Evolutionary conservation across 2,329 filamentous ascomycete genomes (phyloP).

Genomic region (Chaetomiaceae sp.): DNA sequence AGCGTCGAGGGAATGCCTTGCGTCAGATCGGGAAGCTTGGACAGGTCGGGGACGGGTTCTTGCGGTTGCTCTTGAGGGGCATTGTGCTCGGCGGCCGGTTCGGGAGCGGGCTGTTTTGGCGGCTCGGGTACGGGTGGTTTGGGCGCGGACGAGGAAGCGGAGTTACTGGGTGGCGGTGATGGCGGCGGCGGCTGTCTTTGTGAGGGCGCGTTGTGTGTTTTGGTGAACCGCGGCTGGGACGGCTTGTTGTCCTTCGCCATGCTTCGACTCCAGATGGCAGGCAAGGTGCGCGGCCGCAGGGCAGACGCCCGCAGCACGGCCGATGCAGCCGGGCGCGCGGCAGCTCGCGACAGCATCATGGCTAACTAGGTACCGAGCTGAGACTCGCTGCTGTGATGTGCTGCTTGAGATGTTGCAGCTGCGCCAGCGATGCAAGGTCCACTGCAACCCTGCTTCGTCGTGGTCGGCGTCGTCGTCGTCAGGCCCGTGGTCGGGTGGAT

Average conservation of each 20-base stretch:
- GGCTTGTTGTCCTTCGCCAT: conserved; percentile 37
- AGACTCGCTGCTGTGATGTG: too few relatives aligned
- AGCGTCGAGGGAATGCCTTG: conserved; percentile 90
- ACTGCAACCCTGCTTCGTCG: too few relatives aligned
- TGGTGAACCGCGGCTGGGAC: conserved; percentile 22
- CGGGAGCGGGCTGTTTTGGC: conserved; percentile 1
- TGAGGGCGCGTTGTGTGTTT: conserved; percentile 16
- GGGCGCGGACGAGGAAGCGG: not conserved
- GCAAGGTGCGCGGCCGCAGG: conserved; percentile 28
- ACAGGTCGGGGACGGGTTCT: conserved; percentile 45
- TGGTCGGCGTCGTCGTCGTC: too few relatives aligned
- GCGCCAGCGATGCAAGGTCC: too few relatives aligned
- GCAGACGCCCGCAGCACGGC: conserved; percentile 25
- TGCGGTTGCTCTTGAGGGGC: conserved; percentile 20
- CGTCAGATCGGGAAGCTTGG: conserved; percentile 83
- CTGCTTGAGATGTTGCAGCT: too few relatives aligned
- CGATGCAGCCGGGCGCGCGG: conserved; percentile 33
- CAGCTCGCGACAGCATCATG: conserved; percentile 36
- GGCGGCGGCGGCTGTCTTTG: conserved; percentile 17
- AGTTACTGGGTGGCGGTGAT: conserved; percentile 12
- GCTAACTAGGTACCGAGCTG: too few relatives aligned
- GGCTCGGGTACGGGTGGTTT: conserved; percentile 2
- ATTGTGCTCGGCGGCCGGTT: not conserved
- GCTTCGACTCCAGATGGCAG: conserved; percentile 37
- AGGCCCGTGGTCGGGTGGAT: too few relatives aligned